Evolutionary conservation across 345 rosid genomes (phyloP).

Genomic region (Durio zibethinus): DNA sequence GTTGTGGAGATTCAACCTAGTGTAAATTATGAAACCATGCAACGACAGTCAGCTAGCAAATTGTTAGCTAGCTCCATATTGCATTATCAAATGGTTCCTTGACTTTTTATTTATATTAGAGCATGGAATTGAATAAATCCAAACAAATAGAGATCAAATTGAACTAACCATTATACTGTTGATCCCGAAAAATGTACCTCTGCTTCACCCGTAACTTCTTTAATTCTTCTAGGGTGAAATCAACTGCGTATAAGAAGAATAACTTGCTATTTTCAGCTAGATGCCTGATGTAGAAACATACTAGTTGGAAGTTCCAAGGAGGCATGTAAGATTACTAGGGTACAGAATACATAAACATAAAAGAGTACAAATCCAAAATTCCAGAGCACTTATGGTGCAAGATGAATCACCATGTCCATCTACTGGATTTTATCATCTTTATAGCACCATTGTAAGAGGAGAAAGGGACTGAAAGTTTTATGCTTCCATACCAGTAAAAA

Average conservation of each 20-base stretch:
- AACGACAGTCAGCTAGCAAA: background rate
- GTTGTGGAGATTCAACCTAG: background rate
- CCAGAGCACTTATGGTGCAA: background rate
- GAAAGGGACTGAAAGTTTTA: background rate
- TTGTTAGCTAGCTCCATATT: background rate
- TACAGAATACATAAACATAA: background rate
- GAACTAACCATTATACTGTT: slow-evolving; percentile 73
- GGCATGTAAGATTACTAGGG: background rate
- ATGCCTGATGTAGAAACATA: slow-evolving; percentile 1
- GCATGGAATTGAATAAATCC: background rate
- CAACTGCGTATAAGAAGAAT: slow-evolving; percentile 8
- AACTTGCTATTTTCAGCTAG: slow-evolving; percentile 11
- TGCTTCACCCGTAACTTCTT: slow-evolving; percentile 73
- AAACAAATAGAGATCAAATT: slow-evolving; percentile 10
- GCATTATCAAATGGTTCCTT: background rate
- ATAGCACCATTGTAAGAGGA: background rate
- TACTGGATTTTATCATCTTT: background rate
- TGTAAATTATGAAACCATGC: background rate
- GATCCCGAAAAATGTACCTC: slow-evolving; percentile 77
- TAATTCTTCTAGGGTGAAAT: slow-evolving; percentile 73
- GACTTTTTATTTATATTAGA: background rate
- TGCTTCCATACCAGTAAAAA: slow-evolving; percentile 52
- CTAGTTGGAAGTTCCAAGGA: background rate
- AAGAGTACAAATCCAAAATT: slow-evolving; percentile 14
- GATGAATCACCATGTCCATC: background rate